Percentiles rank a stretch among this genome's conserved stretches.
phyloP scores from a whole-genome alignment of 2,329 filamentous ascomycete genomes.

The Penicillium sp. region DNA sequence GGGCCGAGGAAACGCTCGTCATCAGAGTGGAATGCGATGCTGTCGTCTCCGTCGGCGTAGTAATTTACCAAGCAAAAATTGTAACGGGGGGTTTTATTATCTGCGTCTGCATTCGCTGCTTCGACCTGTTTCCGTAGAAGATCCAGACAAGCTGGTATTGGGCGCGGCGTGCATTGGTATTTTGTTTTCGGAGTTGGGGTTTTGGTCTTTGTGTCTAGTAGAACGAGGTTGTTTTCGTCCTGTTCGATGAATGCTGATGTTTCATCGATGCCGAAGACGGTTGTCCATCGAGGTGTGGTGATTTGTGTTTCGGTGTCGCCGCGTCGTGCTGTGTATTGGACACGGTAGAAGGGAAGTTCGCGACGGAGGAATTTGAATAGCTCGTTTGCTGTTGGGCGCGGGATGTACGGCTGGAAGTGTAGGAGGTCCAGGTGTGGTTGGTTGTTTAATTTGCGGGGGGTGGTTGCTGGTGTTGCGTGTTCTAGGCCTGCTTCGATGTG shows the following conservation, averaged over 20 bases:
- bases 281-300: slow-evolving; percentile 60
- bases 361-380: slow-evolving; percentile 69
- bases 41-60: slow-evolving; percentile 73
- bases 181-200: slow-evolving; percentile 45
- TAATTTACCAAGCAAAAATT: slow-evolving; percentile 84
- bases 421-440: slow-evolving; percentile 70
- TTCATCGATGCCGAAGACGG: slow-evolving; percentile 61
- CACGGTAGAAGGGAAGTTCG: slow-evolving; percentile 73
- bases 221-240: slow-evolving; percentile 4
- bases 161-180: slow-evolving; percentile 63
- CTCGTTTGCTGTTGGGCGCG: slow-evolving; percentile 53
- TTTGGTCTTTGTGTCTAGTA: slow-evolving; percentile 44
- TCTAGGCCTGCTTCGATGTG: slow-evolving; percentile 31
- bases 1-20: slow-evolving; percentile 73
- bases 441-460: slow-evolving; percentile 60
- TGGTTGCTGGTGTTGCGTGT: slow-evolving; percentile 48
- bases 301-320: slow-evolving; percentile 62
- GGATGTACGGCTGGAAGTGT: slow-evolving; percentile 72
- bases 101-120: slow-evolving; percentile 46
- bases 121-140: slow-evolving; percentile 63
- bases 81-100: slow-evolving; percentile 56
- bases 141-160: slow-evolving; percentile 68
- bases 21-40: slow-evolving; percentile 76
- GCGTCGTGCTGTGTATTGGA: slow-evolving; percentile 69
- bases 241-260: slow-evolving; percentile 57